Base-by-base conservation (phyloP, 768 basidiomycete genomes). In the Xanthoconium purpureum region DNA sequence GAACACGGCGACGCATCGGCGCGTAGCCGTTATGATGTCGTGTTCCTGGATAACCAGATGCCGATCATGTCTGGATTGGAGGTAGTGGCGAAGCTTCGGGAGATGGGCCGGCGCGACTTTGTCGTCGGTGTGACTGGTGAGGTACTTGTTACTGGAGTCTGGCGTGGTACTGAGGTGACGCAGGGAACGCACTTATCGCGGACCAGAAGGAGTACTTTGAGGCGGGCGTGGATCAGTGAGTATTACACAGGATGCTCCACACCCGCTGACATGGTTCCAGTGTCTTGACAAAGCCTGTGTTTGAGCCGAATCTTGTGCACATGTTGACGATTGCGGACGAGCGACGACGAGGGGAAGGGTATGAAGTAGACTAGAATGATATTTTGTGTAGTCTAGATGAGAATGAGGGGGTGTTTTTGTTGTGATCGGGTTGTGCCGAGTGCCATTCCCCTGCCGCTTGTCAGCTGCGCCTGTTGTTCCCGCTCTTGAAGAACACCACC, bases 41-140 rank as follows among this genome's bases (percentile, higher is more conserved):
- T 81, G 24, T 84, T 84, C 67, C 67, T 85, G 61, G 78, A 83
- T 58, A 94, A 94, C 68, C 90, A 92, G 71, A 93, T 93, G 89
- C 88, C 87, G 10, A 74, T 90, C 18, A 78, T 91, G 77, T 86
- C 86, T 58, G 93, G 93, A 15, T 66, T 91, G 44, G 81, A 84
- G 55, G 80, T 82, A 18, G 83, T 91, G 12, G 68, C 78, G 52
- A 84, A 81, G 67, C 73, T 94, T 38, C 75, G 91, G 56, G 77
- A 79, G 55, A 68, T 84, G 66, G 85, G 84, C 9, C 77, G 90
- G 58, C 73, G 68, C 18, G 90, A 93, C 63, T 88, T 93, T 64
- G 82, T 94, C n/a, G 87, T 92, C 17, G 89, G 88, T 35, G 85
- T 90, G 40, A 90, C 88, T 50, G 89, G 85, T 84, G 40, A 61